phyloP scores from a whole-genome alignment of 257 asterid species.

The Nicotiana sylvestris region DNA sequence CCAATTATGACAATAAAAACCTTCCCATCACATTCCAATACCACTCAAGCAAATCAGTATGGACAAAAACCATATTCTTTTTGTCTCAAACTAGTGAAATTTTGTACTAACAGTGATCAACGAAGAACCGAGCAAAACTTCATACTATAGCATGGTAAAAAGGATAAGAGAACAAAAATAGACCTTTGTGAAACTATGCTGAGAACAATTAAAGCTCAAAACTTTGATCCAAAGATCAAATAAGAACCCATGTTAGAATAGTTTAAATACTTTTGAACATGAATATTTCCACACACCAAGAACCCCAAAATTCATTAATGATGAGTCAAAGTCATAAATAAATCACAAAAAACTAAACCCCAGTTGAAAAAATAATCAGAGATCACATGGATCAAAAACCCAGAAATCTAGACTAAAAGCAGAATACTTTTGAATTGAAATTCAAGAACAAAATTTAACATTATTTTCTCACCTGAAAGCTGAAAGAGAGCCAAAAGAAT shows the following conservation, averaged over 20 bases:
- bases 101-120: background rate
- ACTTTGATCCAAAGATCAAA: slow-evolving; percentile 15
- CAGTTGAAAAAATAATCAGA: slow-evolving; percentile 18
- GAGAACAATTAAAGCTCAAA: slow-evolving; percentile 29
- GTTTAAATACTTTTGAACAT: slow-evolving; percentile 17
- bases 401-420: slow-evolving; percentile 1
- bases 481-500: slow-evolving; percentile 14
- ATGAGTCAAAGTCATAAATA: slow-evolving; percentile 28
- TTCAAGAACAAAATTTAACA: slow-evolving; percentile 9
- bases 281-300: slow-evolving; percentile 12
- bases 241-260: slow-evolving; percentile 17
- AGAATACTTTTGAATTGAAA: background rate
- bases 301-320: slow-evolving; percentile 19
- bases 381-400: slow-evolving; percentile 21
- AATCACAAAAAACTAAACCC: slow-evolving; percentile 18
- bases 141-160: background rate
- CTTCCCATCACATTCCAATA: background rate
- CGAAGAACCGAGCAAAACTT: background rate
- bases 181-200: slow-evolving; percentile 12
- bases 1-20: background rate
- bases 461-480: slow-evolving; percentile 26
- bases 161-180: slow-evolving; percentile 5
- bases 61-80: background rate
- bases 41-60: background rate
- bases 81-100: slow-evolving; percentile 5